Base-by-base conservation (phyloP, 2,329 filamentous ascomycete species). In the Trichoderma cornu-damae region DNA sequence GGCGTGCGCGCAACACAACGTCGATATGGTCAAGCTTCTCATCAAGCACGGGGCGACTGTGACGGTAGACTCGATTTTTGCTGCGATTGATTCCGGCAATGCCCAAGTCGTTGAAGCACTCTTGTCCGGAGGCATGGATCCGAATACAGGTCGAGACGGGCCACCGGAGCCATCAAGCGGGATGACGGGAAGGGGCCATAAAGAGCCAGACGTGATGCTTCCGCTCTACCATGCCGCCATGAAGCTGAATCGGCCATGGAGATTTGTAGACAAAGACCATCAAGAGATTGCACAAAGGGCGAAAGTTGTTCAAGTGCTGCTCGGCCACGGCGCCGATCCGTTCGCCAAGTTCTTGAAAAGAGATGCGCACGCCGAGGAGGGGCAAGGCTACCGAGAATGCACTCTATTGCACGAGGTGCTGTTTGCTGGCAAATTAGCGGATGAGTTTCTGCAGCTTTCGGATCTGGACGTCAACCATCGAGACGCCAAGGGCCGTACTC, bases 311-410 rank as follows among this genome's bases (percentile, higher is more conserved):
- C 43, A 58, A 2, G 6, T 62, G 1, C 46, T 69, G 2, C 51
- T 70, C 12, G 54, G 62, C 1, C 61, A 67, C 30, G 68, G 67
- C 2, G 67, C 65, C 1, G 57, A 68, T 48, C 68, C 66, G 1
- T 65, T 65, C 22, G 61, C 59, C 7, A 61, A 52, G 6, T 63
- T 63, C 16, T 12, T 46, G 3, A 47, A 46, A 14, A 18, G 3
- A 1, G 42, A 46, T 18, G 4, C 4, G 8, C 5, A 20, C 4
- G 1, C 8, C 6, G 6, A 11, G 0, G n/a, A 16, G 2, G 2
- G 7, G n/a, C 18, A 34, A 12, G 51, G 24, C 30, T 63, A 55
- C 7, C 37, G 58, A 9, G 61, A 64, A n/a, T 26, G 26, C 6
- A 65, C 64, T 0, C 18, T 66, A 0, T 3, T 69, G 9, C 68